phyloP scores from a whole-genome alignment of 139 green algal species.

The Ettlia oleoabundans region DNA sequence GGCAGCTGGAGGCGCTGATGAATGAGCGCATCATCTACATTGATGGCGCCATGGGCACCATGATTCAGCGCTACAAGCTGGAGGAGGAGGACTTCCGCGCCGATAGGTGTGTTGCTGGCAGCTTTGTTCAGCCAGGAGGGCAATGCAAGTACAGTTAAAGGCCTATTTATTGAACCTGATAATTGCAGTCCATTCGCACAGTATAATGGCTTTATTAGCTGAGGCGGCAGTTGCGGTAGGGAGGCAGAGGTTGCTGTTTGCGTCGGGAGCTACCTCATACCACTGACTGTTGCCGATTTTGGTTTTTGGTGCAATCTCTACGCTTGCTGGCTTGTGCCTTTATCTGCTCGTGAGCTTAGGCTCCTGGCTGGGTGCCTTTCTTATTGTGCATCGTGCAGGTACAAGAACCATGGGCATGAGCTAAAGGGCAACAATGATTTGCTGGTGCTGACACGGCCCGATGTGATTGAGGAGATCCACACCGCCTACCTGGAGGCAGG shows the following conservation, averaged over 20 bases:
- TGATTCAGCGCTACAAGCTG: conserved; percentile 84
- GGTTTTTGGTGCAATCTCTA: no score
- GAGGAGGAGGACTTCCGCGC: conserved; percentile 92
- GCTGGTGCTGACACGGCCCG: conserved; percentile 92
- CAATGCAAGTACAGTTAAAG: neutral
- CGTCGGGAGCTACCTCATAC: no score
- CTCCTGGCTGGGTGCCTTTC: neutral
- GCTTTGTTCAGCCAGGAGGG: no score
- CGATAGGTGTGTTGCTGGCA: no score
- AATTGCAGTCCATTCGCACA: no score
- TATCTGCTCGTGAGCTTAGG: no score
- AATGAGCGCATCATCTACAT: conserved; percentile 93
- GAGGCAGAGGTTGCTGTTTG: no score
- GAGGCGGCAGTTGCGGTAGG: no score
- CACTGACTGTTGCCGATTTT: no score
- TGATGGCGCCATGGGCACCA: conserved; percentile 97
- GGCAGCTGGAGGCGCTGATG: conserved; percentile 82
- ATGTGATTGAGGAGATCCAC: conserved; percentile 96
- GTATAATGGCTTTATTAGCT: no score
- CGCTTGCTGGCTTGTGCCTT: no score
- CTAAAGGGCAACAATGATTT: conserved; percentile 99
- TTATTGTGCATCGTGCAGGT: conserved; percentile 34
- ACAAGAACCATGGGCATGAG: conserved; percentile 82
- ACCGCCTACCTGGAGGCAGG: conserved; percentile 88
- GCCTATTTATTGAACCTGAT: neutral